A percentile compares a stretch with the other conserved stretches of the same genome.
Evolutionary conservation across 805 yeast species (phyloP).

Genomic region (Zygosaccharomyces bailii): DNA sequence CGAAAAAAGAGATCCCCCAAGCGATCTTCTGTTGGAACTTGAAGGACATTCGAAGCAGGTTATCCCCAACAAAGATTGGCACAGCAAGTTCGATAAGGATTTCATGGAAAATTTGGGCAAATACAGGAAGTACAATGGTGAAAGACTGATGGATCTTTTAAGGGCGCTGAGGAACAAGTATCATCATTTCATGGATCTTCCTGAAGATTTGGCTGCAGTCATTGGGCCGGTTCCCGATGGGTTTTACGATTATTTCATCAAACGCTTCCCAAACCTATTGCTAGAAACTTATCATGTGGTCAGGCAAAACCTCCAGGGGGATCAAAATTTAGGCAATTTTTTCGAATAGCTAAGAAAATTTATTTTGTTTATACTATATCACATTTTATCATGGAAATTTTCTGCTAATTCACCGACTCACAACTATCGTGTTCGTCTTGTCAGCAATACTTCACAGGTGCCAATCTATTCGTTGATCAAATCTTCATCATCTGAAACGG

Average conservation of each 20-base stretch:
- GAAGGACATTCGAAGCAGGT: constrained; percentile 52
- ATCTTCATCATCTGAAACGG: too few species aligned
- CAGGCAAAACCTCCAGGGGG: constrained; percentile 53
- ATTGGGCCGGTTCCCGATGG: constrained; percentile 85
- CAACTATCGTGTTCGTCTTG: too few species aligned
- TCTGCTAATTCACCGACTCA: too few species aligned
- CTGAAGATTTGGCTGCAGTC: constrained; percentile 54
- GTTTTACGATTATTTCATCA: constrained; percentile 71
- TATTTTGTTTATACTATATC: neutral
- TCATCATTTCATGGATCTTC: constrained; percentile 91
- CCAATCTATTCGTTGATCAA: too few species aligned
- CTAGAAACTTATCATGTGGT: constrained; percentile 71
- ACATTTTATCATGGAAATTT: too few species aligned
- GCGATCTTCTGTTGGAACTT: constrained; percentile 50
- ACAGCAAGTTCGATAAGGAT: constrained; percentile 58
- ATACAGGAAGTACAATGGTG: constrained; percentile 81
- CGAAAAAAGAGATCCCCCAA: constrained; percentile 77
- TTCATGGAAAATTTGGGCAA: constrained; percentile 84
- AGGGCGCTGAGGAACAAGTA: constrained; percentile 90
- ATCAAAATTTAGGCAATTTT: constrained; percentile 52
- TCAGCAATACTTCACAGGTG: too few species aligned
- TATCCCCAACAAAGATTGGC: constrained; percentile 72
- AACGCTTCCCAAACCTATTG: constrained; percentile 72
- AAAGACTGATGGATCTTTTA: constrained; percentile 75
- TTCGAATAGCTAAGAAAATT: constrained; percentile 3